A percentile compares a stretch with the other conserved stretches of the same genome.
Conservation (phyloP, 2,329 filamentous ascomycete species). For the Sporothrix globosa region DNA sequence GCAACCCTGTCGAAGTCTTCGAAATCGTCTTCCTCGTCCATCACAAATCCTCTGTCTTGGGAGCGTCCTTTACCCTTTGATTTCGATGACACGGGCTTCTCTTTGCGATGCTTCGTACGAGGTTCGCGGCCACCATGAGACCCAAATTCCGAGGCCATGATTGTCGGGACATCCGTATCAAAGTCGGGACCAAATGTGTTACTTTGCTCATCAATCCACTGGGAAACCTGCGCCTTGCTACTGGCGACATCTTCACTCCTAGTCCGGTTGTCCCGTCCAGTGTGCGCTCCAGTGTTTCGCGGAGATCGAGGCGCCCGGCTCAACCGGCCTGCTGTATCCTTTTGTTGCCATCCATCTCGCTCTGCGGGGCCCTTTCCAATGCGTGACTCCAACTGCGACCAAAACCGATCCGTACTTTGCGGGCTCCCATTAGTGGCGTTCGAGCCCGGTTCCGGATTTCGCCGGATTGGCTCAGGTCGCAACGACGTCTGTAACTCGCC, state of each 20-base stretch:
- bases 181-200: background rate
- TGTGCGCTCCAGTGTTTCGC: background rate
- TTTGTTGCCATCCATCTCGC: background rate
- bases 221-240: background rate
- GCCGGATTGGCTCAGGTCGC: background rate
- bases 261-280: background rate
- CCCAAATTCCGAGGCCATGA: background rate
- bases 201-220: background rate
- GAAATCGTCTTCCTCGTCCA: constrained; percentile 50
- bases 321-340: background rate
- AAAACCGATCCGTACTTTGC: constrained; percentile 14
- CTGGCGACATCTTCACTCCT: too few species aligned
- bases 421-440: background rate
- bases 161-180: background rate
- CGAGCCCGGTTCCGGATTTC: background rate
- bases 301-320: background rate
- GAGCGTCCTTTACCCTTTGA: constrained; percentile 23
- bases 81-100: constrained; percentile 18
- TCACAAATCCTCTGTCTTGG: constrained; percentile 31
- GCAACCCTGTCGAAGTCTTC: constrained; percentile 46
- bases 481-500: background rate
- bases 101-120: constrained; percentile 28
- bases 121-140: background rate
- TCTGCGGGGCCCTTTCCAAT: background rate
- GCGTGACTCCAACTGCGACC: constrained; percentile 26